Base-by-base conservation (phyloP, 2,329 filamentous ascomycete genomes). In the Sordariomycetes sp. region DNA sequence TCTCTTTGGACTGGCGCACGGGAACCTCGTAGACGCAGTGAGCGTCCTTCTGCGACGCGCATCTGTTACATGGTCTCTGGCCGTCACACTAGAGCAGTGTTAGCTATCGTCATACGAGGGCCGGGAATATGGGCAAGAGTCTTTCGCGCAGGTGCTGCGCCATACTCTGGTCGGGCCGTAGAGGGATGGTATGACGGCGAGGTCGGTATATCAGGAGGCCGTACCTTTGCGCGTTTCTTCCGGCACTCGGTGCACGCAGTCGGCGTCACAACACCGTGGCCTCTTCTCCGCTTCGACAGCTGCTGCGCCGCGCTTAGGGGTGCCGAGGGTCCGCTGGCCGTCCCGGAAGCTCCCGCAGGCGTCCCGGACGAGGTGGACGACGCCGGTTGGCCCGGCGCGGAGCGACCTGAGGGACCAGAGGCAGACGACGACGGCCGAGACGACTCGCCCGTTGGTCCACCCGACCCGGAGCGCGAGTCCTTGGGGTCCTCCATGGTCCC, bases 1-100 rank as follows among this genome's bases (percentile, higher is more conserved):
- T 77, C 60, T 85, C 82, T 61, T 86, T 86, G 12, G 82, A 85
- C 62, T 85, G 82, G 52, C 83, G 81, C 5, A 86, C 77, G 0
- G 82, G 83, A 8, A 83, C 66, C 62, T 86, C 81, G 70, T 86
- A 86, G 25, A 83, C 65, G 61, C 83, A 86, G 25, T 83, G 76
- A 46, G 76, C 69, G 35, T 79, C 77, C 58, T 77, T 78, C 61
- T 85, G 81, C 0, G 70, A 62, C 59, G 72, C 76, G 69, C 83
- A 86, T 60, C 83, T 74, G 37, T 74, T 73, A 62, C 81, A 84
- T 3, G 81, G 82, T 34, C 65, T 74, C 54, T 78, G 72, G 7
- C 83, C 83, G 64, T 86, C 82, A 64, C 83, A 86, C 81, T 83
- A 60, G 37, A 59, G 54, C 58, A 59, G 22, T 58, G 40, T 55